These are phyloP conservation scores for Oemleria cerasiformis DNA, from an alignment of 306 rosid species.

Conservation along the genomic window DNA sequence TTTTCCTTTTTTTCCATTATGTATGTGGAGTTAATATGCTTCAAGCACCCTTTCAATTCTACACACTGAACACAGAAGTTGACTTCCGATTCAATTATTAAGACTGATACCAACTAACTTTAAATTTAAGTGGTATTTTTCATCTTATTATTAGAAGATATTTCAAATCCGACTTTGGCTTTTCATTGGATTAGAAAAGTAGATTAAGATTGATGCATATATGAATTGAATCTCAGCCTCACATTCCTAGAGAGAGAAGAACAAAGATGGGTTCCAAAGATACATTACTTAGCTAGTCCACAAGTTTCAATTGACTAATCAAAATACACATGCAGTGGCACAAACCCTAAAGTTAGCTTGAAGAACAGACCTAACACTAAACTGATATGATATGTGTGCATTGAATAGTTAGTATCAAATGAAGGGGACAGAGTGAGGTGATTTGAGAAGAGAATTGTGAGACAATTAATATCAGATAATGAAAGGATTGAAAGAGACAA, in stretches of 20 bases:
- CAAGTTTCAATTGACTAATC: too few relatives aligned
- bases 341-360: not conserved
- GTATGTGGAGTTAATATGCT: too few relatives aligned
- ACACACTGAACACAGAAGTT: too few relatives aligned
- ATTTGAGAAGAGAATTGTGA: not conserved
- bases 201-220: not conserved
- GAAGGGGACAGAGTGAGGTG: not conserved
- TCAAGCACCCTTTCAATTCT: too few relatives aligned
- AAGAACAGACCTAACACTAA: not conserved
- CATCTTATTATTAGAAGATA: too few relatives aligned
- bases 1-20: too few relatives aligned
- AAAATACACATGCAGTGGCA: not conserved
- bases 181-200: too few relatives aligned
- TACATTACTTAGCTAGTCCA: not conserved
- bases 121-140: too few relatives aligned
- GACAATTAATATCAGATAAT: not conserved
- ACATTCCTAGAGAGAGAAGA: not conserved
- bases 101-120: too few relatives aligned
- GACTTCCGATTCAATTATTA: too few relatives aligned
- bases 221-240: not conserved
- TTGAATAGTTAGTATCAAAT: not conserved
- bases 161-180: not conserved
- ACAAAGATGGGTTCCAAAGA: not conserved
- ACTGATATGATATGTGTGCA: not conserved
- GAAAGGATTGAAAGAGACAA: not conserved